Percentiles rank a stretch among this genome's conserved stretches.
Evolutionary conservation across 352 stramenopile genomes (phyloP).

Genomic region (Globisporangium alternatum): DNA sequence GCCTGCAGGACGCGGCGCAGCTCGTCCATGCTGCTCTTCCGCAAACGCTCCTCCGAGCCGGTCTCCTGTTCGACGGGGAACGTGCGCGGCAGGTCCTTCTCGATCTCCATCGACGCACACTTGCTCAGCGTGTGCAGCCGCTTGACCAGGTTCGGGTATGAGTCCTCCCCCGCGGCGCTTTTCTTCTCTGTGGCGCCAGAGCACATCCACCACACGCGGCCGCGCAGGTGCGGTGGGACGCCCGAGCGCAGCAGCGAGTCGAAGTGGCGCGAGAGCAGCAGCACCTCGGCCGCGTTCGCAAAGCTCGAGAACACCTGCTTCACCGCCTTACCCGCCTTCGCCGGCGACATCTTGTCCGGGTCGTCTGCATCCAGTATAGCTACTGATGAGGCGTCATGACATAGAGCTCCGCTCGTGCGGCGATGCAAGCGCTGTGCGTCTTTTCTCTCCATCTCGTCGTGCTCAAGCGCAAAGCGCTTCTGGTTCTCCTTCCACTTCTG

Average conservation of each 20-base stretch:
- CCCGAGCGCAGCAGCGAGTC: constrained; percentile 59
- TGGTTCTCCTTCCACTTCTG: constrained; percentile 77
- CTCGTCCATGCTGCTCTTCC: constrained; percentile 44
- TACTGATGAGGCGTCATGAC: not conserved
- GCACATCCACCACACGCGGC: constrained; percentile 82
- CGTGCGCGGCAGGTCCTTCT: constrained; percentile 86
- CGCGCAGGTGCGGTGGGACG: constrained; percentile 60
- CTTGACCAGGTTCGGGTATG: constrained; percentile 53
- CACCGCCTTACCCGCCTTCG: constrained; percentile 30
- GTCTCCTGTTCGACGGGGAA: constrained; percentile 46
- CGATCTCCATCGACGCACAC: constrained; percentile 77
- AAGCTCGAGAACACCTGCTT: constrained; percentile 52
- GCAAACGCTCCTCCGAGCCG: constrained; percentile 22
- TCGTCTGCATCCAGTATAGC: not conserved
- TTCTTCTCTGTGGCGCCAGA: constrained; percentile 61
- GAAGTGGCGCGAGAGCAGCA: constrained; percentile 61
- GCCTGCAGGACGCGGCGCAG: constrained; percentile 80
- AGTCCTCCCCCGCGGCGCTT: constrained; percentile 28
- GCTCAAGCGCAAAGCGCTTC: constrained; percentile 37
- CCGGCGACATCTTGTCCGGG: constrained; percentile 21
- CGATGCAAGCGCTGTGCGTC: not conserved
- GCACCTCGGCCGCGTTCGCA: constrained; percentile 42
- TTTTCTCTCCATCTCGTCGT: not conserved
- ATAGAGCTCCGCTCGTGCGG: not conserved
- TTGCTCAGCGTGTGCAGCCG: constrained; percentile 58